These are phyloP conservation scores for Schizochytrium sp. DNA, from an alignment of 108 stramenopile genomes.

Conservation along the genomic window DNA sequence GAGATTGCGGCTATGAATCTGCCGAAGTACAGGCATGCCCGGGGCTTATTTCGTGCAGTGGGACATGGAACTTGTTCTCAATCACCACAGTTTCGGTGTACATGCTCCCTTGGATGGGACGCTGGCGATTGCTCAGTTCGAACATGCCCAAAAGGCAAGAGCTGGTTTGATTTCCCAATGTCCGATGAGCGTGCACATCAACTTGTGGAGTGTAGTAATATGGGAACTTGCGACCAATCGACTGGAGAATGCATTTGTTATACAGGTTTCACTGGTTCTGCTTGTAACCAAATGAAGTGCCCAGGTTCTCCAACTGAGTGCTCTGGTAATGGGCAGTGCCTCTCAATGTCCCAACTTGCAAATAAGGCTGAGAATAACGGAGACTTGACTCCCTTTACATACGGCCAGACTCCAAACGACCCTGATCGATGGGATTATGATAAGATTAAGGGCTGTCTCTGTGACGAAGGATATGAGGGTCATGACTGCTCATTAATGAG, in stretches of 20 bases:
- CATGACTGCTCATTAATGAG: conserved; percentile 70
- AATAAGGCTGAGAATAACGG: conserved; percentile 61
- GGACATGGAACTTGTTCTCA: conserved; percentile 76
- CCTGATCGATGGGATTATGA: conserved; percentile 63
- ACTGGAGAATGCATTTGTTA: conserved; percentile 71
- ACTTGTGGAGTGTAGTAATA: conserved; percentile 68
- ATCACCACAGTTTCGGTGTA: conserved; percentile 66
- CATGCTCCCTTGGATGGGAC: neutral
- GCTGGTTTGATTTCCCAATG: conserved; percentile 73
- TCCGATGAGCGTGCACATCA: conserved; percentile 65
- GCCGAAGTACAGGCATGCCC: conserved; percentile 55
- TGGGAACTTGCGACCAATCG: conserved; percentile 70
- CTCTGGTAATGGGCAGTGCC: conserved; percentile 74
- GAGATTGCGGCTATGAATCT: conserved; percentile 41
- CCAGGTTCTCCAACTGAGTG: conserved; percentile 73
- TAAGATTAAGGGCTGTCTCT: conserved; percentile 71
- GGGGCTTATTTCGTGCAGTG: conserved; percentile 32
- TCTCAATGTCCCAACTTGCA: conserved; percentile 72
- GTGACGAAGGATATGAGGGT: conserved; percentile 74
- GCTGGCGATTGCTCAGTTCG: conserved; percentile 61
- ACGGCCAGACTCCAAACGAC: conserved; percentile 70
- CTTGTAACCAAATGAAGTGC: conserved; percentile 70
- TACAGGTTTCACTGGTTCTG: conserved; percentile 70
- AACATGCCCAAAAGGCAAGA: conserved; percentile 70
- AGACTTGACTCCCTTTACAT: conserved; percentile 34